These are phyloP conservation scores for Chlamydomonas schloesseri DNA, from an alignment of 139 green algal genomes.

Conservation along the genomic window DNA sequence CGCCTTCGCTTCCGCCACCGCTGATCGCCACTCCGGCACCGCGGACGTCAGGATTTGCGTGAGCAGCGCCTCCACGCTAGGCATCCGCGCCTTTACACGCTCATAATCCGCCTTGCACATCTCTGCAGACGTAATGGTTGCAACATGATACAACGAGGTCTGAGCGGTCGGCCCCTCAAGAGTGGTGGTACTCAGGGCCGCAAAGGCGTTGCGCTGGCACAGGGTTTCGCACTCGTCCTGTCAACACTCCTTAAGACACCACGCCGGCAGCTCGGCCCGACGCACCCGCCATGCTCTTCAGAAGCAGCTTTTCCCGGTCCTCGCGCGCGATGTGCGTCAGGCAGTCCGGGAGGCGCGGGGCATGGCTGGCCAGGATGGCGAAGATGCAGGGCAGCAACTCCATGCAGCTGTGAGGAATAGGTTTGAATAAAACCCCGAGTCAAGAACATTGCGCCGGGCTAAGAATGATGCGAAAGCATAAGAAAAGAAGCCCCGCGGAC, in stretches of 20 bases:
- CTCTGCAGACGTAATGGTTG: slow-evolving; percentile 14
- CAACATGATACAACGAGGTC: no score
- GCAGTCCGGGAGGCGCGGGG: slow-evolving; percentile 21
- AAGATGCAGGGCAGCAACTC: slow-evolving; percentile 66
- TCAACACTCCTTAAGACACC: no score
- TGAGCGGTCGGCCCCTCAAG: no score
- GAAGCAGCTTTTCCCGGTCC: background rate
- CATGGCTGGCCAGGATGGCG: slow-evolving; percentile 53
- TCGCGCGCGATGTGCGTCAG: background rate
- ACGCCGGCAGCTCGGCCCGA: background rate
- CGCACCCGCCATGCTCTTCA: slow-evolving; percentile 11
- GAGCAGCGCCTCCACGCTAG: slow-evolving; percentile 32
- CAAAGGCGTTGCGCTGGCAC: no score
- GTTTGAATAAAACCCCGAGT: no score
- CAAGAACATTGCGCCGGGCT: background rate
- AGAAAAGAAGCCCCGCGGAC: background rate
- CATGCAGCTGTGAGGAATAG: slow-evolving; percentile 52
- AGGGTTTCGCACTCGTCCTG: no score
- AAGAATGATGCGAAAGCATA: background rate
- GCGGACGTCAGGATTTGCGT: slow-evolving; percentile 31
- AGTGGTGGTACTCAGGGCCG: no score
- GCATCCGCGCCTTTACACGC: slow-evolving; percentile 33
- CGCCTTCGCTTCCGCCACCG: background rate
- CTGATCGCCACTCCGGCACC: slow-evolving; percentile 37
- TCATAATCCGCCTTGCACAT: slow-evolving; percentile 34